Evolutionary conservation across 2,329 filamentous ascomycete species (phyloP).

Genomic region (Metarhizium humberi): DNA sequence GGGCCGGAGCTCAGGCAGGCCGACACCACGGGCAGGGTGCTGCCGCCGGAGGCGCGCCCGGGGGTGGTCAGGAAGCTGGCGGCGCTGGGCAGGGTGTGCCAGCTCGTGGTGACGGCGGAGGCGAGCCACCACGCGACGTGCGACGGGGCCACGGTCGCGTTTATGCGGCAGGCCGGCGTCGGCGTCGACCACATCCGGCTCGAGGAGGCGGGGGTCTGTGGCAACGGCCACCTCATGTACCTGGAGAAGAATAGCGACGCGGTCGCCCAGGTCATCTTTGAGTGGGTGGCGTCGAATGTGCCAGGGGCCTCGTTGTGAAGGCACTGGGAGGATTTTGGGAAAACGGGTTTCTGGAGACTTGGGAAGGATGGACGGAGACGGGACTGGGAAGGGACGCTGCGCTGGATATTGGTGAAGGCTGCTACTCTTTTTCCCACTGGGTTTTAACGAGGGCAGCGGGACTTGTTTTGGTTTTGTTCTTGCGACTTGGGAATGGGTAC

Average conservation of each 20-base stretch:
- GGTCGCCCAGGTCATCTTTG: slow-evolving; percentile 20
- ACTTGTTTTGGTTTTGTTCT: no score
- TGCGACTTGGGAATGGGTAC: no score
- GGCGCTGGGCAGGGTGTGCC: slow-evolving; percentile 37
- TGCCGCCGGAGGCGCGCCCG: not conserved
- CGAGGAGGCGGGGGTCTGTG: slow-evolving; percentile 31
- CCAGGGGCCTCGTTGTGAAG: not conserved
- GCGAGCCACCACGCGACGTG: slow-evolving; percentile 44
- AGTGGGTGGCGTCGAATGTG: not conserved
- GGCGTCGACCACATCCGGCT: slow-evolving; percentile 33
- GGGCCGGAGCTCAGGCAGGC: not conserved
- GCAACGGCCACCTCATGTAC: slow-evolving; percentile 48
- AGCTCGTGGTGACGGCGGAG: slow-evolving; percentile 40
- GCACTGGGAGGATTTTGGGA: no score
- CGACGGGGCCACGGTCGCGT: slow-evolving; percentile 44
- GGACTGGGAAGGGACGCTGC: no score
- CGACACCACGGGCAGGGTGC: not conserved
- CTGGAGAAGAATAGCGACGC: slow-evolving; percentile 41
- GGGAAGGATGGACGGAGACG: no score
- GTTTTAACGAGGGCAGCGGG: no score
- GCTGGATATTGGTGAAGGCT: no score
- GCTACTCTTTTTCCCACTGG: no score
- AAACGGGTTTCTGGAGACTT: no score
- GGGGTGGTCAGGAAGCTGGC: slow-evolving; percentile 26
- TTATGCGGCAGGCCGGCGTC: slow-evolving; percentile 42